Evolutionary conservation across 257 asterid genomes (phyloP).

Genomic region (Penstemon eatonii): DNA sequence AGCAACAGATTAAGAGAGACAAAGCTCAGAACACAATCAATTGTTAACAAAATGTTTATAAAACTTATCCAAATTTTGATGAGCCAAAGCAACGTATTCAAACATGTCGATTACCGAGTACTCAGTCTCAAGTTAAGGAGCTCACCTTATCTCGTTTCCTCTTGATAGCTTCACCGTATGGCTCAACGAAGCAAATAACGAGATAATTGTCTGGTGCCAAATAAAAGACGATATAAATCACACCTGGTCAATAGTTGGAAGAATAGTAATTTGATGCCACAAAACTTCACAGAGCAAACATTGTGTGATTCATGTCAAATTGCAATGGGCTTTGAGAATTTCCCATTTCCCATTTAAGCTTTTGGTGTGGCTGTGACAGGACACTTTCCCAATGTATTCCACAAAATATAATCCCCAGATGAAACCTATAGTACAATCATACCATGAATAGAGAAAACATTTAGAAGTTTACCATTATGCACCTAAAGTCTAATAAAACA

Average conservation of each 20-base stretch:
- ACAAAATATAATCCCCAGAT: conserved; percentile 88
- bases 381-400: conserved; percentile 93
- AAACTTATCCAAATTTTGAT: not conserved
- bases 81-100: not conserved
- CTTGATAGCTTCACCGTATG: not conserved
- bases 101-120: not conserved
- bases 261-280: conserved; percentile 2
- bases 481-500: not conserved
- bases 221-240: conserved; percentile 13
- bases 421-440: conserved; percentile 51
- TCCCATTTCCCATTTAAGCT: conserved; percentile 31
- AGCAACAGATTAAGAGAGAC: not conserved
- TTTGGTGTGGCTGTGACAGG: conserved; percentile 78
- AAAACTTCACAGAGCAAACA: conserved; percentile 5
- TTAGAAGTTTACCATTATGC: conserved; percentile 10
- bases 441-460: conserved; percentile 20
- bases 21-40: not conserved
- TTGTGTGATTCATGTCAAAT: not conserved
- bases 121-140: not conserved
- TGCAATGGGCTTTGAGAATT: not conserved
- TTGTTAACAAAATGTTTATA: not conserved
- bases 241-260: conserved; percentile 3
- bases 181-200: not conserved
- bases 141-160: not conserved
- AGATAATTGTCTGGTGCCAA: not conserved